phyloP scores from a whole-genome alignment of 345 rosid species.

The Melaleuca quinquenervia region DNA sequence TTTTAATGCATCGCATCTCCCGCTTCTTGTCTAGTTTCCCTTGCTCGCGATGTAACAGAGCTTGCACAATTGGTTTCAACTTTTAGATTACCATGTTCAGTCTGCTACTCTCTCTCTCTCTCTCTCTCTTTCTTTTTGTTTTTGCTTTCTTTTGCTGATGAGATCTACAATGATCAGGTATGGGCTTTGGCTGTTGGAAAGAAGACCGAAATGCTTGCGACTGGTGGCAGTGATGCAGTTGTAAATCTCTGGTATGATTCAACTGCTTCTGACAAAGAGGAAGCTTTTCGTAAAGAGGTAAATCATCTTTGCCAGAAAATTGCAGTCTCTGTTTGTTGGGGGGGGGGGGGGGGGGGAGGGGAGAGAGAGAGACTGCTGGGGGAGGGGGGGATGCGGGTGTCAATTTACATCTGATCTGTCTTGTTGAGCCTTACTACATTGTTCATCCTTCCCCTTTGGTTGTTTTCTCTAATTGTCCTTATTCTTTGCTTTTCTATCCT shows the following conservation, averaged over 20 bases:
- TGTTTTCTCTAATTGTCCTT: not conserved
- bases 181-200: slow-evolving; percentile 97
- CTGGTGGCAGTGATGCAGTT: slow-evolving; percentile 85
- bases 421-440: not conserved
- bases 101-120: not conserved
- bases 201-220: slow-evolving; percentile 81
- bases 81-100: not conserved
- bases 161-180: slow-evolving; percentile 30
- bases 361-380: not conserved
- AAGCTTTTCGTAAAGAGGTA: slow-evolving; percentile 88
- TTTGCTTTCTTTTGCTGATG: slow-evolving; percentile 3
- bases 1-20: not conserved
- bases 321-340: not conserved
- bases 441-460: not conserved
- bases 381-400: not conserved
- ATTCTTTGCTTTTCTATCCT: not conserved
- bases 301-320: not conserved
- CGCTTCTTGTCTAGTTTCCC: not conserved
- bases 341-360: rapidly evolving
- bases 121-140: not conserved
- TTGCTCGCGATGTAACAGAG: not conserved
- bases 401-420: not conserved
- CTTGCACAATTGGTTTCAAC: not conserved
- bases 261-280: slow-evolving; percentile 75
- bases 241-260: slow-evolving; percentile 90